These are phyloP conservation scores for Tolypocladium tundrense DNA, from an alignment of 2,329 filamentous ascomycete genomes.

Conservation along the genomic window DNA sequence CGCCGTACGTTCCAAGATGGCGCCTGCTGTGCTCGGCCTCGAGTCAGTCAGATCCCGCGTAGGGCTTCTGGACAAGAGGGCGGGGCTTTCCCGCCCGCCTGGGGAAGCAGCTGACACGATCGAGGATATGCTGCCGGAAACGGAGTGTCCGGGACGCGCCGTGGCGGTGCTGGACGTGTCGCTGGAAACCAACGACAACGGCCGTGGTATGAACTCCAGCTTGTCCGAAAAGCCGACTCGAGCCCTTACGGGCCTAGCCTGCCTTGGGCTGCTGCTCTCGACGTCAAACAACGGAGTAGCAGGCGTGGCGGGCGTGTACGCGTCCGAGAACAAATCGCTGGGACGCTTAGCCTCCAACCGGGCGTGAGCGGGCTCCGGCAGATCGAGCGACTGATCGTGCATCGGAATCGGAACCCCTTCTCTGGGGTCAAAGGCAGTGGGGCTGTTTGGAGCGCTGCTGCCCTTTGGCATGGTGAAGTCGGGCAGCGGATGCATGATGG, in stretches of 20 bases:
- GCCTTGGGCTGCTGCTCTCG: constrained; percentile 9
- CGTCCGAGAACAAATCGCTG: not conserved
- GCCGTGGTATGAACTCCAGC: constrained; percentile 72
- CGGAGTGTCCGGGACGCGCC: constrained; percentile 57
- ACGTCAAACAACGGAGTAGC: constrained; percentile 4
- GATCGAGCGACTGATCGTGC: constrained; percentile 2
- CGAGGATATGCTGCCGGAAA: constrained; percentile 73
- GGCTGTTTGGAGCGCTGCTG: constrained; percentile 56
- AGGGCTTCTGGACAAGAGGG: constrained; percentile 25
- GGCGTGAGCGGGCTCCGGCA: constrained; percentile 4
- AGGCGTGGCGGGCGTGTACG: not conserved
- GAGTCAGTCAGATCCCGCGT: constrained; percentile 34
- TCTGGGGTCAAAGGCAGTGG: constrained; percentile 32
- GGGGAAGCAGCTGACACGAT: constrained; percentile 50
- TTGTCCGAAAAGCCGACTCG: constrained; percentile 78
- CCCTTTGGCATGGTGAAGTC: constrained; percentile 40
- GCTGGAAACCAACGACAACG: constrained; percentile 73
- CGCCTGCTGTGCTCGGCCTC: constrained; percentile 61
- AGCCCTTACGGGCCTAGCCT: constrained; percentile 35
- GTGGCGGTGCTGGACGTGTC: constrained; percentile 74
- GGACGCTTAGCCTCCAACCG: not conserved
- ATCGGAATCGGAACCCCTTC: constrained; percentile 13
- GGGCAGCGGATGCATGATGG: constrained; percentile 52
- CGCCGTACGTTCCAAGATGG: constrained; percentile 46
- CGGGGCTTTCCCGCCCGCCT: constrained; percentile 28